phyloP scores from a whole-genome alignment of 192 early-diverging fungal genomes.

The Entomortierella beljakovae region DNA sequence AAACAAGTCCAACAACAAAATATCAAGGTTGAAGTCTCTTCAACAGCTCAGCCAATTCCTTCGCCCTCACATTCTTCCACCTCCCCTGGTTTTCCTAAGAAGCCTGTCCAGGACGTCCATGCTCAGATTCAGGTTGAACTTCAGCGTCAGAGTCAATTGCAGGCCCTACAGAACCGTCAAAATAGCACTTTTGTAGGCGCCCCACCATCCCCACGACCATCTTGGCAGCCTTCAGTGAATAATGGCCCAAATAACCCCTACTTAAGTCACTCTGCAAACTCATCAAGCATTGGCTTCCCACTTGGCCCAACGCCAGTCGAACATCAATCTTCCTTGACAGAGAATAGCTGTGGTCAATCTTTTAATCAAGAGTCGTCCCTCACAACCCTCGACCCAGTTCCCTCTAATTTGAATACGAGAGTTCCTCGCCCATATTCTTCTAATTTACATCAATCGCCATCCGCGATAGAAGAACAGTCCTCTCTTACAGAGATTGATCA shows the following conservation, averaged over 20 bases:
- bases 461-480: conserved; percentile 40
- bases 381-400: conserved; percentile 20
- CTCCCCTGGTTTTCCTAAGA: background rate
- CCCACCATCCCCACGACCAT: conserved; percentile 27
- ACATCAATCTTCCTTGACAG: conserved; percentile 39
- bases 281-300: background rate
- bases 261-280: background rate
- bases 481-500: conserved; percentile 42
- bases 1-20: conserved; percentile 8
- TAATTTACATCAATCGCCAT: background rate
- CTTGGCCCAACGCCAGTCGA: conserved; percentile 38
- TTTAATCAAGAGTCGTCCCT: conserved; percentile 21
- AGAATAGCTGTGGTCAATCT: conserved; percentile 1
- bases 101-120: conserved; percentile 6
- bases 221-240: background rate
- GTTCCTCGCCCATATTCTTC: conserved; percentile 23
- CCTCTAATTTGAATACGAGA: conserved; percentile 6
- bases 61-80: background rate
- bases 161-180: conserved; percentile 31
- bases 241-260: conserved; percentile 16
- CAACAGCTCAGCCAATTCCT: conserved; percentile 6
- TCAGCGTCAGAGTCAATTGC: conserved; percentile 29
- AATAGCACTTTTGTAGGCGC: conserved; percentile 5
- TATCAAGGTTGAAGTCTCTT: conserved; percentile 46
- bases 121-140: conserved; percentile 32